Base-by-base conservation (phyloP, 2,329 filamentous ascomycete genomes). In the Cucurbitaria berberidis region DNA sequence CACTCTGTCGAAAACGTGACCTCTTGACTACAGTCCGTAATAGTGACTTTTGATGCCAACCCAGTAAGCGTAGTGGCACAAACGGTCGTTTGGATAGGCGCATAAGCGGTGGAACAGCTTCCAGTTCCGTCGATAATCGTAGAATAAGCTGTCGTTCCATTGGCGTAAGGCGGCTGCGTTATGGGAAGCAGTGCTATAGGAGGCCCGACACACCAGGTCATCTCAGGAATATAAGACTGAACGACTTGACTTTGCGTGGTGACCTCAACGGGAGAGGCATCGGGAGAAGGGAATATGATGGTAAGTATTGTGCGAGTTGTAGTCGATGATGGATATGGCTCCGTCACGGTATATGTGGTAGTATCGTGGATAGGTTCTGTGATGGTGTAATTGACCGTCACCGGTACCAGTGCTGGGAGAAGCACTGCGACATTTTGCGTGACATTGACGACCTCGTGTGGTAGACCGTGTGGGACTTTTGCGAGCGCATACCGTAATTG, bases 1-100 rank as follows among this genome's bases (percentile, higher is more conserved):
- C 74, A 76, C 40, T 78, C 72, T 44, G 72, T 79, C 1, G 77
- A 80, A 58, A 80, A 80, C 3, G 78, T 80, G 42, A 81, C 68
- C 18, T 79, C 70, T 48, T 81, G 77, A 21, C 67, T 66, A 56
- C 78, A 80, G 5, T 74, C 66, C 13, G 76, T 72, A 45, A 81
- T 69, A 0, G 74, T 75, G 51, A 78, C 69, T 39, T 72, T 73
- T 6, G 72, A 71, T 1, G 71, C 75, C 3, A 81, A 64, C 1
- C 74, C 76, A 2, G 69, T 77, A 26, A 80, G 66, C 0, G 72
- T 76, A 0, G 78, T 80, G 1, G 75, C 74, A 66, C 78, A 80
- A 18, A 80, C 68, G 51, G 74, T 77, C 2, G 76, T 79, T 22
- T 64, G 55, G 0, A 75, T 76, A 2, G 74, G 65, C n/a, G 65